These are phyloP conservation scores for Xylaria palmicola DNA, from an alignment of 495 filamentous ascomycete species.

Conservation along the genomic window DNA sequence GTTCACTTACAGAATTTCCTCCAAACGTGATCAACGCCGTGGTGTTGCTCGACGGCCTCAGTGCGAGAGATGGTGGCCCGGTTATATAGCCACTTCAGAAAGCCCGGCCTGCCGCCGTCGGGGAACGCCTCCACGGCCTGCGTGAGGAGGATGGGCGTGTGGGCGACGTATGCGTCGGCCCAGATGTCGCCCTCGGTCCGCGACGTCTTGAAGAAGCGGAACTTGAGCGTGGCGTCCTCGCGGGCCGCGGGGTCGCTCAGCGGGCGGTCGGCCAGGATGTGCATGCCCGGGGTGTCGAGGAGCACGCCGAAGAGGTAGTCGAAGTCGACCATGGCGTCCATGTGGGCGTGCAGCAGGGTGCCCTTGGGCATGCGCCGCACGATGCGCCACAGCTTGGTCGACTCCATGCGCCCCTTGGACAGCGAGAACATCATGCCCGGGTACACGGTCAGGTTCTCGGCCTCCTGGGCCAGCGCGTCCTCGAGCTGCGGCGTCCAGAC, in stretches of 20 bases:
- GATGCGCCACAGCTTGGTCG: constrained; percentile 81
- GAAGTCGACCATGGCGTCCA: constrained; percentile 87
- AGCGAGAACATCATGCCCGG: constrained; percentile 88
- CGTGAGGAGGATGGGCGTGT: constrained; percentile 56
- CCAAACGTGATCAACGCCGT: constrained; percentile 81
- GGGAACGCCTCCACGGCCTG: constrained; percentile 73
- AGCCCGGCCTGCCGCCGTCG: constrained; percentile 63
- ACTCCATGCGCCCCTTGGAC: constrained; percentile 76
- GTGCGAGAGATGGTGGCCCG: constrained; percentile 67
- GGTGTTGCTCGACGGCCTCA: constrained; percentile 75
- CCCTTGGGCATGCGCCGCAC: constrained; percentile 88
- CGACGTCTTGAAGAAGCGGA: constrained; percentile 49
- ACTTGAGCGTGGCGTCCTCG: constrained; percentile 48
- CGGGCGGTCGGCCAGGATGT: constrained; percentile 57
- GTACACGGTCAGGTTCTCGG: constrained; percentile 58
- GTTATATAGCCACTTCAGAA: constrained; percentile 73
- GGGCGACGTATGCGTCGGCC: constrained; percentile 57
- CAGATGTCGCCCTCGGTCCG: constrained; percentile 53
- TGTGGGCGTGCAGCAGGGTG: constrained; percentile 80
- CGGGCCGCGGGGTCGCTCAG: constrained; percentile 49
- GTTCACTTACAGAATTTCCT: constrained; percentile 59
- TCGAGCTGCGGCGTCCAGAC: constrained; percentile 73
- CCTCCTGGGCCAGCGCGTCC: constrained; percentile 55
- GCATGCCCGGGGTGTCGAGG: constrained; percentile 72
- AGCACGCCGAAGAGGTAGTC: constrained; percentile 71